Percentiles rank a stretch among this genome's conserved stretches.
Evolutionary conservation across 2,329 filamentous ascomycete species (phyloP).

Genomic region (Ascochyta lentis): DNA sequence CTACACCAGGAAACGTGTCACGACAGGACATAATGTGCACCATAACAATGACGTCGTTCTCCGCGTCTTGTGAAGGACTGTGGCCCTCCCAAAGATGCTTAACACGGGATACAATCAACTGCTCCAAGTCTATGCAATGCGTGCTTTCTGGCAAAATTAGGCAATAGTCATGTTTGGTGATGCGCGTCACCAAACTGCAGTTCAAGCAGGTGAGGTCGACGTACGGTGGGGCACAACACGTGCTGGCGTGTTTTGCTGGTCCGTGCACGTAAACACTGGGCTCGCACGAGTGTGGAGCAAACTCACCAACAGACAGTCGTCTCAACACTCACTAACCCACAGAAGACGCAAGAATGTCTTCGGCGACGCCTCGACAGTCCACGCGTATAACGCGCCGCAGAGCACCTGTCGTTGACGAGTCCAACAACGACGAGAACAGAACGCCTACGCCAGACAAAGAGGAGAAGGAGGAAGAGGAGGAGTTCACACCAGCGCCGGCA

Average conservation of each 20-base stretch:
- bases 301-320: conserved; percentile 9
- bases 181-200: not conserved
- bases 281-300: conserved; percentile 14
- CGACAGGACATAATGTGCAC: not conserved
- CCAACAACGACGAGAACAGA: conserved; percentile 76
- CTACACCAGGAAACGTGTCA: no score
- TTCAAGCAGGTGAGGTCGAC: not conserved
- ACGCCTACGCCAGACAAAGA: conserved; percentile 52
- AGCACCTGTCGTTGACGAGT: conserved; percentile 73
- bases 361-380: conserved; percentile 58
- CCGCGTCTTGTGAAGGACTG: no score
- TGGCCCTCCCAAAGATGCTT: no score
- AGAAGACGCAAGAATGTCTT: conserved; percentile 45
- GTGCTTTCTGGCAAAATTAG: not conserved
- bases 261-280: conserved; percentile 23
- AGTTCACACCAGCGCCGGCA: conserved; percentile 80
- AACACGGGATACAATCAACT: not conserved
- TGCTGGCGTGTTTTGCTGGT: conserved; percentile 29
- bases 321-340: conserved; percentile 21
- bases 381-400: conserved; percentile 71
- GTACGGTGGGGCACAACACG: conserved; percentile 21
- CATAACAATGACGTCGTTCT: not conserved
- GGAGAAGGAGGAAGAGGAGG: conserved; percentile 70
- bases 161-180: not conserved
- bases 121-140: not conserved